Conservation (phyloP, 2,329 filamentous ascomycete species). For the Cordyceps javanica region DNA sequence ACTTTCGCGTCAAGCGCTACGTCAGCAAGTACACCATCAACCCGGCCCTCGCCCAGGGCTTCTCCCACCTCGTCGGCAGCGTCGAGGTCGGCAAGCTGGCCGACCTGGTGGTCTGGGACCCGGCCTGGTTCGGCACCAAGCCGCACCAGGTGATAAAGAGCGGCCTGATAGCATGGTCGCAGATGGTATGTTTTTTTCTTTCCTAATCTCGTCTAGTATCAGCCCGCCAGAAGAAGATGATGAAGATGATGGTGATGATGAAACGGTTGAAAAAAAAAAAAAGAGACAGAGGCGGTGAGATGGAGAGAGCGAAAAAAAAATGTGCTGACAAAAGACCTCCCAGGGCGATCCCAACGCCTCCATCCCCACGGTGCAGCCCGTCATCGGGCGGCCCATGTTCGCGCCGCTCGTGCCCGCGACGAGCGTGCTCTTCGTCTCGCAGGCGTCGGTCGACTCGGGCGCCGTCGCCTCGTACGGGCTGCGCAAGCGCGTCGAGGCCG, state of each 20-base stretch:
- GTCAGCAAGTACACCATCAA: slow-evolving; percentile 96
- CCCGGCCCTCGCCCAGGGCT: slow-evolving; percentile 84
- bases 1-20: slow-evolving; percentile 87
- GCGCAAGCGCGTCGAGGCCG: slow-evolving; percentile 72
- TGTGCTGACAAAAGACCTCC: background rate
- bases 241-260: background rate
- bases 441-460: slow-evolving; percentile 62
- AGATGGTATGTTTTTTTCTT: slow-evolving; percentile 60
- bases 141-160: slow-evolving; percentile 78
- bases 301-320: no score
- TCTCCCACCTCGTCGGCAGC: slow-evolving; percentile 79
- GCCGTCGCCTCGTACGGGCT: slow-evolving; percentile 66
- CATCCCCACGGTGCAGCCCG: slow-evolving; percentile 83
- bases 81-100: slow-evolving; percentile 86
- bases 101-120: slow-evolving; percentile 83
- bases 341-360: slow-evolving; percentile 65
- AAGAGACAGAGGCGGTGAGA: no score
- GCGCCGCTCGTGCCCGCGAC: slow-evolving; percentile 67
- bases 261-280: background rate
- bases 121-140: slow-evolving; percentile 81
- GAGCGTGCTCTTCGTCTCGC: slow-evolving; percentile 78
- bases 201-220: background rate
- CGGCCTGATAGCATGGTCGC: slow-evolving; percentile 73
- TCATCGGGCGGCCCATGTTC: slow-evolving; percentile 84
- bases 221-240: no score